Conservation (phyloP, 257 asterid genomes). For the Eucommia ulmoides region DNA sequence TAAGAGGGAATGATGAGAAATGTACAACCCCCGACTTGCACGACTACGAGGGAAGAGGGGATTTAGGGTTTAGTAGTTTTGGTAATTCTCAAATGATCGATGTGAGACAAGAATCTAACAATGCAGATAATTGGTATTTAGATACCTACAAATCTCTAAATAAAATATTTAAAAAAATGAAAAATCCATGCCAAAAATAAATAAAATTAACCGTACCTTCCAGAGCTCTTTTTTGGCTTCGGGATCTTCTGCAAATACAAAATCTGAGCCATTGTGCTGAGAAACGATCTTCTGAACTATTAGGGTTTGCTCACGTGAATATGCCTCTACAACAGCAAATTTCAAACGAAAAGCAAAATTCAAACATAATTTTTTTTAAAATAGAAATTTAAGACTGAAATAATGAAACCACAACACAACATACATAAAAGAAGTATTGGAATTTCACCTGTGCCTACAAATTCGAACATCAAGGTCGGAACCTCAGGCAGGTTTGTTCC, state of each 20-base stretch:
- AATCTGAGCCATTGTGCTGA: constrained; percentile 79
- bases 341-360: constrained; percentile 8
- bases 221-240: constrained; percentile 90
- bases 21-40: too few relatives aligned
- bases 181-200: too few relatives aligned
- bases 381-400: constrained; percentile 6
- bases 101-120: too few relatives aligned
- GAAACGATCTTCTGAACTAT: constrained; percentile 88
- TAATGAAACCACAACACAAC: not conserved
- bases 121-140: too few relatives aligned
- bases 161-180: too few relatives aligned
- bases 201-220: constrained; percentile 73
- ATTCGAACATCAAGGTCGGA: constrained; percentile 96
- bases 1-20: too few relatives aligned
- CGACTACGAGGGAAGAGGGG: too few relatives aligned
- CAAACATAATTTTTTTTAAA: not conserved
- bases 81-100: too few relatives aligned
- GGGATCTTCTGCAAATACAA: constrained; percentile 80
- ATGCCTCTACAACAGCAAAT: constrained; percentile 50
- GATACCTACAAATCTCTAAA: too few relatives aligned
- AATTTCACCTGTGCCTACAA: constrained; percentile 85
- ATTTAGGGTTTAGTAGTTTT: too few relatives aligned
- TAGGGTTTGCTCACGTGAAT: constrained; percentile 77
- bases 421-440: not conserved
- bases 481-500: constrained; percentile 80